Conservation (phyloP, 2,329 filamentous ascomycete genomes). For the Pyrenophora teres region DNA sequence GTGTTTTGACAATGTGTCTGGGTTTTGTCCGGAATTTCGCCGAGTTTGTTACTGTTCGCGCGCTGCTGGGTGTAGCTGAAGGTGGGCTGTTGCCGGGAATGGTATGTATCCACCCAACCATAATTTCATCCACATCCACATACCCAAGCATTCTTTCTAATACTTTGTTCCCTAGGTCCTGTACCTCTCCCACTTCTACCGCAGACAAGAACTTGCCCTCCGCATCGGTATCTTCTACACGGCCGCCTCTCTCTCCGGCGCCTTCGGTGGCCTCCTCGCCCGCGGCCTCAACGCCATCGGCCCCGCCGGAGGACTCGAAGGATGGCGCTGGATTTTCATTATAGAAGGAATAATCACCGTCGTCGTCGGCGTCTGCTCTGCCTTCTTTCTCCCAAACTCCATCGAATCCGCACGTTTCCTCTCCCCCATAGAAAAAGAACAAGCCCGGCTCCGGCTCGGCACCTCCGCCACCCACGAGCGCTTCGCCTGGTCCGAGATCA, state of each 20-base stretch:
- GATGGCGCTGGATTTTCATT: slow-evolving; percentile 68
- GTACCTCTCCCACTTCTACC: slow-evolving; percentile 68
- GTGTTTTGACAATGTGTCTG: slow-evolving; percentile 62
- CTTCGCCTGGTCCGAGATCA: slow-evolving; percentile 66
- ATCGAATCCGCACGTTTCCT: slow-evolving; percentile 61
- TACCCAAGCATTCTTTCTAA: not conserved
- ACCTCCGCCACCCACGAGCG: slow-evolving; percentile 47
- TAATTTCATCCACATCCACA: not conserved
- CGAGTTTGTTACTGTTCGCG: slow-evolving; percentile 65
- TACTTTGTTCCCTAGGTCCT: slow-evolving; percentile 42
- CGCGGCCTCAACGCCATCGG: slow-evolving; percentile 66
- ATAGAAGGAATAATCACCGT: slow-evolving; percentile 63
- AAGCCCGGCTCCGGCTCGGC: slow-evolving; percentile 55
- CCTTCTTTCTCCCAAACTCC: slow-evolving; percentile 61
- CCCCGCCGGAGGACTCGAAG: slow-evolving; percentile 57
- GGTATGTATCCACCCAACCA: slow-evolving; percentile 44
- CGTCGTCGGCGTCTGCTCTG: slow-evolving; percentile 57
- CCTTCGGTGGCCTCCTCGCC: slow-evolving; percentile 67
- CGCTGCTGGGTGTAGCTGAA: slow-evolving; percentile 66
- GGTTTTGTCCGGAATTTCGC: slow-evolving; percentile 60
- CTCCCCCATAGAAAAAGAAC: slow-evolving; percentile 56
- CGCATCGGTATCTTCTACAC: slow-evolving; percentile 72
- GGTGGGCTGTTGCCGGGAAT: slow-evolving; percentile 70
- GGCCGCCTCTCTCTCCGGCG: slow-evolving; percentile 67
- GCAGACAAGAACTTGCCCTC: slow-evolving; percentile 63